These are phyloP conservation scores for Fusarium papillatum DNA, from an alignment of 2,329 filamentous ascomycete species.

Conservation along the genomic window DNA sequence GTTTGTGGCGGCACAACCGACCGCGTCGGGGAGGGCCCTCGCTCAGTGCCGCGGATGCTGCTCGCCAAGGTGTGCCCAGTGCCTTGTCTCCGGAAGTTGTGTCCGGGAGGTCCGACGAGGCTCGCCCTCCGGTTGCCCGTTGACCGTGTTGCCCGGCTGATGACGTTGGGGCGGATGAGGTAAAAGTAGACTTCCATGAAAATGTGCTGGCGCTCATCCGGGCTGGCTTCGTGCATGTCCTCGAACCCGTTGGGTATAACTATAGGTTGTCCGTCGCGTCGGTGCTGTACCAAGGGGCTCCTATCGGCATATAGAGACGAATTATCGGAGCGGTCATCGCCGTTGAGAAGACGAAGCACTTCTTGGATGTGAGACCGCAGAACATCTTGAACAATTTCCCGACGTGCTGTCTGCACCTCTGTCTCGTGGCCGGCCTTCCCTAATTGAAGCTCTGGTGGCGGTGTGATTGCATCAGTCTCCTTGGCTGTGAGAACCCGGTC, in stretches of 20 bases:
- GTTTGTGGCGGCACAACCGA: constrained; percentile 25
- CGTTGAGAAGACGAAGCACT: constrained; percentile 61
- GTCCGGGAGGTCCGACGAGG: constrained; percentile 27
- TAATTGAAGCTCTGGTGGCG: constrained; percentile 14
- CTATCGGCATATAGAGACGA: constrained; percentile 38
- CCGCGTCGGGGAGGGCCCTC: constrained; percentile 16
- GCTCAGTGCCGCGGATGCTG: constrained; percentile 30
- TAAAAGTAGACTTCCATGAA: constrained; percentile 68
- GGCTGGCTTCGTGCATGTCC: constrained; percentile 60
- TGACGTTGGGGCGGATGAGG: constrained; percentile 56
- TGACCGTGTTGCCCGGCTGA: constrained; percentile 48
- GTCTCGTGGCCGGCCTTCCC: constrained; percentile 13
- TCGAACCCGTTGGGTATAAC: constrained; percentile 51
- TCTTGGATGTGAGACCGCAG: constrained; percentile 64
- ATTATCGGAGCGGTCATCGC: constrained; percentile 47
- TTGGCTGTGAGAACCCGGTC: constrained; percentile 59
- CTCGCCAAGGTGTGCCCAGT: constrained; percentile 42
- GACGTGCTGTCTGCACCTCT: constrained; percentile 43
- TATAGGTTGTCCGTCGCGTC: constrained; percentile 22
- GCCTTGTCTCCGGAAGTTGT: constrained; percentile 35
- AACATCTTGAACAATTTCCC: constrained; percentile 58
- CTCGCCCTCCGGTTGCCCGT: constrained; percentile 43
- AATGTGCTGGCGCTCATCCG: constrained; percentile 62
- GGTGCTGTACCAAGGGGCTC: constrained; percentile 24
- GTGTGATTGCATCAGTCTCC: constrained; percentile 28